Evolutionary conservation across 495 filamentous ascomycete genomes (phyloP), one percentile per base, ranked within the genome.

Genomic region (Penicillium longicatenatum): DNA sequence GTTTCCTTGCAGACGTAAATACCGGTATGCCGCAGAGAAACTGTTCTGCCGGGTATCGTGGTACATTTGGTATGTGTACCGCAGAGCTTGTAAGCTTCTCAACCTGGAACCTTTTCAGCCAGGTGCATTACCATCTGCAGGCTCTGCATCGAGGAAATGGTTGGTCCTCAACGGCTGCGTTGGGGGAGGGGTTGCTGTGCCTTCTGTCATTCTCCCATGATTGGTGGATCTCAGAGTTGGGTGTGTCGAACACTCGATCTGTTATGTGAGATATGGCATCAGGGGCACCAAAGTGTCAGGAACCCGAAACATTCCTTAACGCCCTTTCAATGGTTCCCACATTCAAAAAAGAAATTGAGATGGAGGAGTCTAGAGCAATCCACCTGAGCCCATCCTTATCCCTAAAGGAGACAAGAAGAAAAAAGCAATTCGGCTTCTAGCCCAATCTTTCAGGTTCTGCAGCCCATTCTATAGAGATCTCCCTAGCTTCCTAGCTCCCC

Each of bases 31-130:
- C 11, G 51, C n/a, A 20, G 39, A 29, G 10, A 20, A 57, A 37
- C 39, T 12, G 55, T 33, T 35, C 44, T 37, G 26, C 44, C 46
- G 54, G 39, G 46, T 57, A 47, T 52, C 4, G 14, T 39, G 37
- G 37, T 39, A 39, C 14, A 39, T 35, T 9, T 35, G 31, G 31
- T 35, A 35, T 35, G 45, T 29, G n/a, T 19, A 19, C 21, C 8
- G 42, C 42, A 44, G 45, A 29, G 20, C 45, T 48, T 46, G 45
- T 48, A 35, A 54, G 56, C 46, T 57, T 50, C 57, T 54, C 57
- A 60, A 64, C 57, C 48, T 59, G 44, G 19, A 49, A 59, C 57
- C 50, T 57, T 64, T 60, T 57, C 57, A 64, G 57, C 54, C 39
- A 57, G 57, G 53, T 59, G 57, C 57, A 60, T 52, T 49, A 14